Conservation (phyloP, 192 early-diverging fungal genomes). For the Diversispora eburnea region DNA sequence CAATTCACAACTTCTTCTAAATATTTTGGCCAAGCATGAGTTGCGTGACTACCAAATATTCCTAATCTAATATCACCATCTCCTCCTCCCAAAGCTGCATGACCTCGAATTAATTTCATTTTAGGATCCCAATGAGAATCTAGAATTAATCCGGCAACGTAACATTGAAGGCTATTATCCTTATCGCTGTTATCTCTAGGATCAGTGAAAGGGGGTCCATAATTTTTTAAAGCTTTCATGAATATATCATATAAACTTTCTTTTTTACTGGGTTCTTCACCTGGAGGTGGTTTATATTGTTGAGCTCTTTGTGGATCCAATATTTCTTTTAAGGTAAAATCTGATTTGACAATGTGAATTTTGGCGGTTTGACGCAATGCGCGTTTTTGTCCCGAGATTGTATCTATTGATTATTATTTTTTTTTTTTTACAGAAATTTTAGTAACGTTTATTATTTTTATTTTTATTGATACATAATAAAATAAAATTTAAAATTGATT, state of each 20-base stretch:
- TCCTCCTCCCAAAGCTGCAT: constrained; percentile 65
- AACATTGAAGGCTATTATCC: constrained; percentile 31
- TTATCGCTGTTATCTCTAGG: too few species aligned
- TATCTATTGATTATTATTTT: constrained; percentile 46
- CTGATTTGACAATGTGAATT: constrained; percentile 50
- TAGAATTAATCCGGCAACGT: constrained; percentile 53
- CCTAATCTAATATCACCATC: constrained; percentile 48
- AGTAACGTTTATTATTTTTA: not conserved
- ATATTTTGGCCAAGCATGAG: constrained; percentile 59
- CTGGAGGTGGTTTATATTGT: constrained; percentile 47
- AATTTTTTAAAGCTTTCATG: constrained; percentile 48
- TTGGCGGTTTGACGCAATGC: constrained; percentile 49
- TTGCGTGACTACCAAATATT: constrained; percentile 66
- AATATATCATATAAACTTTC: constrained; percentile 49
- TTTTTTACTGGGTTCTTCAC: constrained; percentile 33
- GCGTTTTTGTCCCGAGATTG: constrained; percentile 46
- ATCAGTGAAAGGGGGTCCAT: constrained; percentile 39
- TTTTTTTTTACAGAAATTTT: not conserved
- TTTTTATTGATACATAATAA: not conserved
- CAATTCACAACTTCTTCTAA: constrained; percentile 57
- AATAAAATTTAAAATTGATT: not conserved
- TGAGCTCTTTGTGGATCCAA: constrained; percentile 57
- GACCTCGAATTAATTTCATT: constrained; percentile 49
- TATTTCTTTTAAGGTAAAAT: constrained; percentile 50
- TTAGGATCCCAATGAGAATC: constrained; percentile 58